phyloP scores from a whole-genome alignment of 306 rosid species.

The Pyrus communis region DNA sequence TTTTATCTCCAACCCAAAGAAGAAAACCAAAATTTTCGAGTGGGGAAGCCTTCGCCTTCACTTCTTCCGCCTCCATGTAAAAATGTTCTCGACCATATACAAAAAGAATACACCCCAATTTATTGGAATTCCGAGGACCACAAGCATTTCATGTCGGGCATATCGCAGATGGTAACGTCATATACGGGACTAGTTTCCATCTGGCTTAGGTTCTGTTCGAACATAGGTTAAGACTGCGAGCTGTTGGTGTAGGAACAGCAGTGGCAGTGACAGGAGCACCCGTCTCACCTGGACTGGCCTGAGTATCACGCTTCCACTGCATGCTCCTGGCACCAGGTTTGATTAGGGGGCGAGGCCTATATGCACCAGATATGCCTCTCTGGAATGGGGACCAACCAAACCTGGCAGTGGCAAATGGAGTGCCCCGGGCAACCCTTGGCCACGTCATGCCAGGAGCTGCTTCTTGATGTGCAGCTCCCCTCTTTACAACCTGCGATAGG shows the following conservation, averaged over 20 bases:
- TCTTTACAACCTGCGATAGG: constrained; percentile 58
- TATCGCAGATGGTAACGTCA: neutral
- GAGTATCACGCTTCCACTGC: constrained; percentile 92
- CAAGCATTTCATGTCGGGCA: neutral
- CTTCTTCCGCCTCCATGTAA: constrained; percentile 13
- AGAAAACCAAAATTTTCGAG: neutral
- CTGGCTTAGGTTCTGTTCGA: constrained; percentile 79
- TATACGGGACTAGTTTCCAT: constrained; percentile 32
- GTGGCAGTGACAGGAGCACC: constrained; percentile 31
- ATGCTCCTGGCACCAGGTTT: constrained; percentile 78
- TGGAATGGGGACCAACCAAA: constrained; percentile 60
- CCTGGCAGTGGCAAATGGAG: constrained; percentile 53
- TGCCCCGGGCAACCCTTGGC: constrained; percentile 57
- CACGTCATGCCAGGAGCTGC: constrained; percentile 44
- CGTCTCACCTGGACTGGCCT: constrained; percentile 37
- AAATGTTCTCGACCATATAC: constrained; percentile 43
- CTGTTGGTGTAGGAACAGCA: constrained; percentile 23
- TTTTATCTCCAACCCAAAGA: constrained; percentile 1
- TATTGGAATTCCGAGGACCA: neutral
- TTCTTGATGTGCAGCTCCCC: constrained; percentile 62
- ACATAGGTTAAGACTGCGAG: constrained; percentile 81
- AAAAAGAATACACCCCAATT: constrained; percentile 20
- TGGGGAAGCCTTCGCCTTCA: constrained; percentile 1
- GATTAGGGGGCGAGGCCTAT: constrained; percentile 55
- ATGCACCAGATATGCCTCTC: constrained; percentile 68